Evolutionary conservation across 306 rosid species (phyloP), one percentile per base, ranked within the genome.

Genomic region (Prunus campanulata): DNA sequence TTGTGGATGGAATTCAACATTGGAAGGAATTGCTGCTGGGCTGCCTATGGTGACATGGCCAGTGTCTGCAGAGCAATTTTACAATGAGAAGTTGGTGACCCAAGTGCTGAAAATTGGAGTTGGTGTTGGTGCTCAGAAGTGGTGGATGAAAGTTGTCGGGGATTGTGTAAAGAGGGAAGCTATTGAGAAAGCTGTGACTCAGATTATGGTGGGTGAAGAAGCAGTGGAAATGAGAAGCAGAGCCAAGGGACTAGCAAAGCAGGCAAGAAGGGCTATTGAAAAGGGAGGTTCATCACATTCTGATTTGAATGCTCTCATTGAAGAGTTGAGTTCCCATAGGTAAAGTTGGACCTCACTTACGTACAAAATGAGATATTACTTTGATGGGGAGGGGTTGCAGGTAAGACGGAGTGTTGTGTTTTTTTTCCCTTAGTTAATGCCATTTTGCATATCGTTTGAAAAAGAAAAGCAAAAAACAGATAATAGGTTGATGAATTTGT

Each of bases 11-110:
- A 86, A 86, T 18, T 83, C 85, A 2, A 69, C 69, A 8, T 32
- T 83, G 77, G 86, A 86, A 74, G 89, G 83, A 1, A 52, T 86
- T 3, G 16, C 78, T 11, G 83, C 83, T 0, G 86, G 86, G 12
- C 11, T 86, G 65, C 83, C 85, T 0, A 80, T 86, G 87, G 81
- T 86, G 69, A 83, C 89, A 29, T 83, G 89, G 89, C 87, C 85
- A 0, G 35, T 77, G 30, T 10, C 79, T 18, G 83, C 85, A 1
- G 87, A 83, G 32, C 87, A 86, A 22, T 86, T 83, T 74, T 80
- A 74, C 77, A 83, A 86, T 50, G 87, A 80, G 86, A 86, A 80
- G 72, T 22, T 86, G 74, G 72, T 86, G 70, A 74, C 81, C 0
- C 50, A 80, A 5, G 78, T 86, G n/a, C 60, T 83, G 47, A 60